Evolutionary conservation across 176 grass and related monocot species (phyloP), one percentile per base, ranked within the genome.

Genomic region (Metroxylon sagu): DNA sequence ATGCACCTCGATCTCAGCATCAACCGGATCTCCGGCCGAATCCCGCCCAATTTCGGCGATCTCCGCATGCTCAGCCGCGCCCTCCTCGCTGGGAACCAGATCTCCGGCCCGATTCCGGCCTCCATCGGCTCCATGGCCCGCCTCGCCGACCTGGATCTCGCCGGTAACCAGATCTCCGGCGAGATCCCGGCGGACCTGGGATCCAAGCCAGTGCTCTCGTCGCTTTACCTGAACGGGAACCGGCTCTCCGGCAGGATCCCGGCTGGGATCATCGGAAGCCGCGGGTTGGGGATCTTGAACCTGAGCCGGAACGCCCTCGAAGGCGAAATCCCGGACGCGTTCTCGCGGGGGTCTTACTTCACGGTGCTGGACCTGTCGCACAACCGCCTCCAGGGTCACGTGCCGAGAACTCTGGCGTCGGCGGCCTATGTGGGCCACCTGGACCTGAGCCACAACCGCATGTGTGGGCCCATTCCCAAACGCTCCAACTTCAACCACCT

Each of bases 371-470:
- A 96, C 59, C 79, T 96, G 61, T 84, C 92, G 7, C 60, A 77
- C 64, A 96, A 96, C 77, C 50, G 62, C 60, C 83, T 96, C 19
- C 77, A 62, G 1, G 91, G 92, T 14, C 18, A 51, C 53, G 80
- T 96, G 62, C 92, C 92, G 19, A 29, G 52, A 70, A 84, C 86
- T 30, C 83, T 96, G 17, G 29, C 80, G 2, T 31, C 71, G 4
- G 87, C 92, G 10, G 53, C 74, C 15, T 96, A 90, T 70, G 87
- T 96, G 7, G 92, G 92, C 2, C 92, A 96, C 71, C 75, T 96
- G 5, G 87, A 90, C 67, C 72, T 96, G 65, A 96, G 92, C 82
- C 77, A 90, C 62, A 96, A 96, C 83, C 71, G 77, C 62, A 70
- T 96, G 25, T 85, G 83, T 72, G 92, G 92, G 5, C 28, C 58